These are phyloP conservation scores for Pilobolus umbonatus DNA, from an alignment of 192 early-diverging fungal species.

Conservation along the genomic window DNA sequence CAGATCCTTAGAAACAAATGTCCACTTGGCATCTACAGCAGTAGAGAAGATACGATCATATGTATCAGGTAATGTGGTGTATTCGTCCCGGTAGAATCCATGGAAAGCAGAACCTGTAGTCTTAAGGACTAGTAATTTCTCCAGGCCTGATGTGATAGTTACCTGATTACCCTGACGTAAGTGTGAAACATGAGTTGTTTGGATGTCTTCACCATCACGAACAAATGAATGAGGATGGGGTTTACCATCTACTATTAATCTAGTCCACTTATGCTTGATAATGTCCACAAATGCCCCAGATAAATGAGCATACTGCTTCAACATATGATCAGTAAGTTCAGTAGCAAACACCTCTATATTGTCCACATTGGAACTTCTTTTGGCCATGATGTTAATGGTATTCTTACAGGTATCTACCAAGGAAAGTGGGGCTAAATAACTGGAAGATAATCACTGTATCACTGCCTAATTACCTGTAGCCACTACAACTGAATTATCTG, in stretches of 20 bases:
- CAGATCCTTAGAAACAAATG: slow-evolving; percentile 33
- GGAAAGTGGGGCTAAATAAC: too few relatives aligned
- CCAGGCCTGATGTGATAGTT: slow-evolving; percentile 60
- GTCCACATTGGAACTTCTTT: slow-evolving; percentile 60
- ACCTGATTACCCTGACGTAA: slow-evolving; percentile 38
- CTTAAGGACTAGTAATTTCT: slow-evolving; percentile 73
- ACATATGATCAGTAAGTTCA: slow-evolving; percentile 64
- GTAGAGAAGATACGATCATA: slow-evolving; percentile 77
- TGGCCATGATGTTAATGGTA: slow-evolving; percentile 71
- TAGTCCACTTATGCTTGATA: slow-evolving; percentile 71
- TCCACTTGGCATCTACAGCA: slow-evolving; percentile 66
- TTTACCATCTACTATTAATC: slow-evolving; percentile 57
- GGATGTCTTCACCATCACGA: slow-evolving; percentile 66
- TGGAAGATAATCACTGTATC: background rate
- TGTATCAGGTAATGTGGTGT: slow-evolving; percentile 68
- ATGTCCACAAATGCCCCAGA: slow-evolving; percentile 59
- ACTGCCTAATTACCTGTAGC: slow-evolving; percentile 45
- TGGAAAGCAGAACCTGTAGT: slow-evolving; percentile 78
- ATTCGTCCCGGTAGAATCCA: slow-evolving; percentile 67
- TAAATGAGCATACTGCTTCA: slow-evolving; percentile 69
- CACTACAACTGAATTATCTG: slow-evolving; percentile 70
- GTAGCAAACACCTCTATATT: slow-evolving; percentile 68
- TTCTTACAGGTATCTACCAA: slow-evolving; percentile 65
- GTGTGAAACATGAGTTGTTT: slow-evolving; percentile 55
- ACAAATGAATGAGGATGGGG: slow-evolving; percentile 69